Conservation (phyloP, 306 rosid genomes). For the Vigna unguiculata region DNA sequence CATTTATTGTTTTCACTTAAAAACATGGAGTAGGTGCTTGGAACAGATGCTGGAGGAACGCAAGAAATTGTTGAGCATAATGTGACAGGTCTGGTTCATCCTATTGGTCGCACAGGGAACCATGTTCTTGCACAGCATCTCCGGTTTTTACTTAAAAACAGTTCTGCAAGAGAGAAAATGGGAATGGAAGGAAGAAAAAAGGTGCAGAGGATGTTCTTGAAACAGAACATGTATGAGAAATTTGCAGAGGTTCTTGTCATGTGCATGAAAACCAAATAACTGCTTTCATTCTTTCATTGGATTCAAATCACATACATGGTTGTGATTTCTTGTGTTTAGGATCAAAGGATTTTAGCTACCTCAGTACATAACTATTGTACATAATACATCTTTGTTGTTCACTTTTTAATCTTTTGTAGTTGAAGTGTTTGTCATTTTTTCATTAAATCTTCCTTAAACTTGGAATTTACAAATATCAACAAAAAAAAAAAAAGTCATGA, state of each 20-base stretch:
- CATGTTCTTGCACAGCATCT: slow-evolving; percentile 65
- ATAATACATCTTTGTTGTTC: too few species aligned
- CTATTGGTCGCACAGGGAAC: slow-evolving; percentile 66
- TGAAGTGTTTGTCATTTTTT: not conserved
- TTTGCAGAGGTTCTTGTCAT: slow-evolving; percentile 74
- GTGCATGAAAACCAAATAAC: slow-evolving; percentile 78
- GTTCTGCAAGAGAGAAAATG: slow-evolving; percentile 67
- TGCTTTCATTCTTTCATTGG: slow-evolving; percentile 51
- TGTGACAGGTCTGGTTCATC: slow-evolving; percentile 84
- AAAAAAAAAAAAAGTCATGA: too few species aligned
- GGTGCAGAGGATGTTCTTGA: slow-evolving; percentile 78
- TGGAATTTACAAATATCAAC: too few species aligned
- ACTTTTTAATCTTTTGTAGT: too few species aligned
- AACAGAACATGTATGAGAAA: slow-evolving; percentile 81
- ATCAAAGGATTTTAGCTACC: too few species aligned
- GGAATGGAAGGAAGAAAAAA: slow-evolving; percentile 76
- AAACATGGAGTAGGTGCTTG: slow-evolving; percentile 73
- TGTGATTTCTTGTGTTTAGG: too few species aligned
- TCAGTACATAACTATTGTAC: too few species aligned
- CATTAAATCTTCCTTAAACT: not conserved
- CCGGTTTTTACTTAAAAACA: slow-evolving; percentile 68
- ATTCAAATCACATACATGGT: slow-evolving; percentile 14
- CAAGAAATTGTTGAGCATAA: slow-evolving; percentile 88
- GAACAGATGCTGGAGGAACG: slow-evolving; percentile 92
- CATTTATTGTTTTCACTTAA: not conserved